Evolutionary conservation across 1,284 basidiomycete genomes (phyloP).

Genomic region (Flammula alnicola): DNA sequence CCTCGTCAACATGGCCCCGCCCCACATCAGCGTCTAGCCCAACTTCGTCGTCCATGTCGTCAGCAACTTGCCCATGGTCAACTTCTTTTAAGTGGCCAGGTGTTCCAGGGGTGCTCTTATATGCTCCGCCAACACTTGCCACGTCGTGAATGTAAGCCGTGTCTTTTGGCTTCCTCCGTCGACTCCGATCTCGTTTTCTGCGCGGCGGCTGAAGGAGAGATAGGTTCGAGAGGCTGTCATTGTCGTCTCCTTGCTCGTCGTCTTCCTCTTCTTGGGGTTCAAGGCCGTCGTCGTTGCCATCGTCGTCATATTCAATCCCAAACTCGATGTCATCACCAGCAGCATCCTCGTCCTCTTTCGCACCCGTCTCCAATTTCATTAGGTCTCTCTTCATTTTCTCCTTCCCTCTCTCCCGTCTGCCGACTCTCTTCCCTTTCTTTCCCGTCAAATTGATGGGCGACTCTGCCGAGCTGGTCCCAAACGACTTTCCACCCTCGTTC

Average conservation of each 20-base stretch:
- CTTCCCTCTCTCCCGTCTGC: constrained; percentile 26
- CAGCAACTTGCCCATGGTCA: constrained; percentile 14
- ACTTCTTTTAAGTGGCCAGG: constrained; percentile 15
- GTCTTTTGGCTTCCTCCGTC: constrained; percentile 20
- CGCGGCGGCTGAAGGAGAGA: constrained; percentile 27
- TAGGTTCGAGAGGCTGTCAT: constrained; percentile 28
- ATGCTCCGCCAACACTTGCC: constrained; percentile 16
- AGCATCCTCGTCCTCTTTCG: constrained; percentile 7
- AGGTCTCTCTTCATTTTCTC: constrained; percentile 20
- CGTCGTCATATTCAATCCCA: constrained; percentile 20
- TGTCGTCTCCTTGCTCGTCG: constrained; percentile 20
- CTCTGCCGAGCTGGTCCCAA: not conserved
- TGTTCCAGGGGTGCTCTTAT: constrained; percentile 28
- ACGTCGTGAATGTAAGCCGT: constrained; percentile 23
- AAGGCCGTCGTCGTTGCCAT: constrained; percentile 25
- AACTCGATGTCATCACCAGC: constrained; percentile 17
- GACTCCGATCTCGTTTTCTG: constrained; percentile 19
- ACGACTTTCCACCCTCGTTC: constrained; percentile 6
- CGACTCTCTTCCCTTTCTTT: constrained; percentile 29
- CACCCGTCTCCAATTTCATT: too few relatives aligned
- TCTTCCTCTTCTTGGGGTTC: constrained; percentile 24
- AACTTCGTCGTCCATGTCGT: constrained; percentile 9
- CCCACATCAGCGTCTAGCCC: constrained; percentile 1
- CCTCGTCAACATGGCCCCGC: constrained; percentile 1
- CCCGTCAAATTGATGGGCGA: constrained; percentile 21